These are phyloP conservation scores for Candida arabinofermentans DNA, from an alignment of 805 yeast species.

Conservation along the genomic window DNA sequence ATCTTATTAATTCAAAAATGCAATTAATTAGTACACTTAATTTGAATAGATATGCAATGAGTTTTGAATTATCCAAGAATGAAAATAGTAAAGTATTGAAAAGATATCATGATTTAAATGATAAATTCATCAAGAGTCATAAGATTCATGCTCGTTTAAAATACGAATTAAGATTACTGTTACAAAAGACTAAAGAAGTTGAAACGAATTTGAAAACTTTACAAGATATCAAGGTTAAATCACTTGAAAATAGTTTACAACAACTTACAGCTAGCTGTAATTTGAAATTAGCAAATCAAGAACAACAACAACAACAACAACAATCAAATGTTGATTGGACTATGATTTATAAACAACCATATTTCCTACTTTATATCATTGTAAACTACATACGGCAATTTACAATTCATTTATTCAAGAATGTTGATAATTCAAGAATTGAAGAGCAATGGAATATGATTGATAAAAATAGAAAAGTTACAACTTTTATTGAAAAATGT, in stretches of 20 bases:
- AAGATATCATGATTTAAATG: constrained; percentile 26
- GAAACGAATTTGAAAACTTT: constrained; percentile 47
- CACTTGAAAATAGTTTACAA: constrained; percentile 13
- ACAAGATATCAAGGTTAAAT: constrained; percentile 33
- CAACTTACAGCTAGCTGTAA: neutral
- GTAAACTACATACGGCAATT: constrained; percentile 14
- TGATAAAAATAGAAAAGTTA: constrained; percentile 25
- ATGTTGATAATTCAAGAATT: constrained; percentile 21
- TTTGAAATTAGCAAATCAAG: neutral
- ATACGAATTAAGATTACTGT: constrained; percentile 60
- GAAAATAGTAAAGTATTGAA: constrained; percentile 19
- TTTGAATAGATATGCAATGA: constrained; percentile 6
- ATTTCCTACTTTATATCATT: constrained; percentile 18
- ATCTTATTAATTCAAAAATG: constrained; percentile 13
- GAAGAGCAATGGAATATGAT: constrained; percentile 27
- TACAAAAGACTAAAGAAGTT: constrained; percentile 61
- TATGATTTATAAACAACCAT: constrained; percentile 16
- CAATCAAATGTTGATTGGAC: constrained; percentile 3
- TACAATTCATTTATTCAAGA: constrained; percentile 13
- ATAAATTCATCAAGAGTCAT: constrained; percentile 45
- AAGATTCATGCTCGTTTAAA: constrained; percentile 56
- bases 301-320: neutral
- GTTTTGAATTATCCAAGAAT: constrained; percentile 10
- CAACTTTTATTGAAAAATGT: constrained; percentile 18
- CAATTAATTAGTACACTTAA: constrained; percentile 18